A percentile compares a stretch with the other conserved stretches of the same genome.
Evolutionary conservation across 2,329 filamentous ascomycete genomes (phyloP).

Genomic region (Pseudofabraea citricarpa): DNA sequence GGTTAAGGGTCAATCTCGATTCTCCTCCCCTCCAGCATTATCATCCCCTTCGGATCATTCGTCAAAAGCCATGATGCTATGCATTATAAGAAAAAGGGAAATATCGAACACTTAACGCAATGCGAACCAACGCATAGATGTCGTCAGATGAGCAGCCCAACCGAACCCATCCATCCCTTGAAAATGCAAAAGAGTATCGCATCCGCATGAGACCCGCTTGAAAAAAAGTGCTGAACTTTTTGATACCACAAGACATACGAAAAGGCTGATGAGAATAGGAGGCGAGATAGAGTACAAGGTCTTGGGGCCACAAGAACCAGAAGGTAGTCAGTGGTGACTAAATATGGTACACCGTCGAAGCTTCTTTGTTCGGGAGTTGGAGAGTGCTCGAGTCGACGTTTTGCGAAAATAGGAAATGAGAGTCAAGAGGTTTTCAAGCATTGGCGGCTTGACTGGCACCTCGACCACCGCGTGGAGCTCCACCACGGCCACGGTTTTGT

Average conservation of each 20-base stretch:
- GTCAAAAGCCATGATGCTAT: neutral
- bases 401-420: slow-evolving; percentile 3
- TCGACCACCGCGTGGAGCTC: slow-evolving; percentile 61
- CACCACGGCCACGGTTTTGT: slow-evolving; percentile 59
- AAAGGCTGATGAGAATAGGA: slow-evolving; percentile 9
- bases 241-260: slow-evolving; percentile 7
- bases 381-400: slow-evolving; percentile 9
- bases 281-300: slow-evolving; percentile 16
- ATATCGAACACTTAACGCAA: slow-evolving; percentile 1
- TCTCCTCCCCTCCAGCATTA: neutral
- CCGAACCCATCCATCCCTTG: slow-evolving; percentile 6
- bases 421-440: slow-evolving; percentile 9
- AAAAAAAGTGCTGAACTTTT: slow-evolving; percentile 5
- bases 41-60: neutral
- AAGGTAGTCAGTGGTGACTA: slow-evolving; percentile 10
- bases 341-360: slow-evolving; percentile 17
- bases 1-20: neutral
- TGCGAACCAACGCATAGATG: slow-evolving; percentile 4
- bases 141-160: neutral
- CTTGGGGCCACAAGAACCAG: slow-evolving; percentile 10
- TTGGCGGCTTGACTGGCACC: slow-evolving; percentile 29
- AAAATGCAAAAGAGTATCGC: slow-evolving; percentile 8
- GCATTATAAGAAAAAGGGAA: neutral
- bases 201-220: slow-evolving; percentile 4
- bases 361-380: slow-evolving; percentile 5